Percentiles rank a stretch among this genome's conserved stretches.
phyloP scores from a whole-genome alignment of 495 filamentous ascomycete species.

The Aspergillus bridgeri region DNA sequence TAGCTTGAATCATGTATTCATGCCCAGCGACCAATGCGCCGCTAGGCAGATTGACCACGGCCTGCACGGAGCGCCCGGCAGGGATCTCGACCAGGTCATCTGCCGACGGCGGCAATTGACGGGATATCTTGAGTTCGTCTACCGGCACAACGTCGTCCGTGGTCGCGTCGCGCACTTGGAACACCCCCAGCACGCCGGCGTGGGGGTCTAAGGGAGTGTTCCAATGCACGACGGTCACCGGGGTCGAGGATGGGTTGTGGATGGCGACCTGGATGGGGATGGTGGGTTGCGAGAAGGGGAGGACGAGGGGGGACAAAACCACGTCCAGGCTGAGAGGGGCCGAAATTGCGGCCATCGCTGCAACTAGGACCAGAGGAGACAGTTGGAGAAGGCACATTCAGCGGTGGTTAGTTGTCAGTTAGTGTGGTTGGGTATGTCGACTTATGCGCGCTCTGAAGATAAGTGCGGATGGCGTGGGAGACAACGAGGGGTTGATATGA shows the following conservation, averaged over 20 bases:
- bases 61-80: conserved; percentile 18
- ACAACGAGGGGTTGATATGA: neutral
- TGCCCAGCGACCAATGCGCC: conserved; percentile 19
- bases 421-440: too few relatives aligned
- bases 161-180: conserved; percentile 37
- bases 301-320: conserved; percentile 14
- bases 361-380: conserved; percentile 4
- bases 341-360: neutral
- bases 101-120: conserved; percentile 39
- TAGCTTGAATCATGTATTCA: conserved; percentile 27
- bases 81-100: conserved; percentile 43
- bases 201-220: conserved; percentile 46
- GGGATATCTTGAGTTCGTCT: conserved; percentile 41
- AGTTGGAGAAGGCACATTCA: neutral
- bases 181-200: conserved; percentile 44
- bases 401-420: too few relatives aligned
- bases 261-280: conserved; percentile 31
- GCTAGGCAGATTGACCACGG: conserved; percentile 14
- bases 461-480: neutral
- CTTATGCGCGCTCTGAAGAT: neutral
- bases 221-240: conserved; percentile 49
- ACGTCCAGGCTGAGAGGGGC: conserved; percentile 16
- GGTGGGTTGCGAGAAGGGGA: conserved; percentile 13
- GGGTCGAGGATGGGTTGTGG: conserved; percentile 35
- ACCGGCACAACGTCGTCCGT: conserved; percentile 29